Evolutionary conservation across 305 asterid genomes (phyloP), one percentile per base, ranked within the genome.

Genomic region (Ajuga reptans): DNA sequence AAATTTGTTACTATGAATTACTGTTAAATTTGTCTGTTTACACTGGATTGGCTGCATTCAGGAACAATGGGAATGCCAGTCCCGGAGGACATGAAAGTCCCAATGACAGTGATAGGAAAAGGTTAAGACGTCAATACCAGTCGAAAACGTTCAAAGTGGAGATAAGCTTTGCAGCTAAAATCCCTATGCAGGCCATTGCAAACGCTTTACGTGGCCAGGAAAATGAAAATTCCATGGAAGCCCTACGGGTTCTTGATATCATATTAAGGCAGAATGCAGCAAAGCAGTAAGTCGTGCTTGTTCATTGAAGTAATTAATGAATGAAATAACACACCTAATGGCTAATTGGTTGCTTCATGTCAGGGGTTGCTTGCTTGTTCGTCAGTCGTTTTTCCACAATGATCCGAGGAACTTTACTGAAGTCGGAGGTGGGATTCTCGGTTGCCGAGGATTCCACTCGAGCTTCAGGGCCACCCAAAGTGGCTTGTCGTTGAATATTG

Each of bases 241-340:
- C 97, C 5, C 65, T 90, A 31, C 78, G 97, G 24, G 96, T 88
- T 36, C 33, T 90, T 68, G 97, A 90, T 69, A 90, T 88, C 64
- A 84, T 90, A 64, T 37, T 90, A 69, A 83, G 97, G 84, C 97
- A 90, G 80, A 86, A 90, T 78, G 97, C 95, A n/a, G 90, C 97
- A 10, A 90, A 83, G 55, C 89, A 81, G 97, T 88, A 77, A 83
- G 96, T 79, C 31, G 51, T 60, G 46, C 61, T 46, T 18, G n/a
- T 67, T 51, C 46, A 18, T 64, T 55, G 6, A 42, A 45, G 37
- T 71, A 21, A 17, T 18, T 52, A 3, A 43, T 66, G 57, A 64
- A 17, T 9, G 50, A 47, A 39, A 42, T 64, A 60, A 31, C 14
- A 11, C 47, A 29, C 36, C 75, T 63, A 36, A n/a, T 33, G 29